A percentile compares a stretch with the other conserved stretches of the same genome.
Conservation (phyloP, 78 protist species). For the Dictyostelium discoideum region DNA sequence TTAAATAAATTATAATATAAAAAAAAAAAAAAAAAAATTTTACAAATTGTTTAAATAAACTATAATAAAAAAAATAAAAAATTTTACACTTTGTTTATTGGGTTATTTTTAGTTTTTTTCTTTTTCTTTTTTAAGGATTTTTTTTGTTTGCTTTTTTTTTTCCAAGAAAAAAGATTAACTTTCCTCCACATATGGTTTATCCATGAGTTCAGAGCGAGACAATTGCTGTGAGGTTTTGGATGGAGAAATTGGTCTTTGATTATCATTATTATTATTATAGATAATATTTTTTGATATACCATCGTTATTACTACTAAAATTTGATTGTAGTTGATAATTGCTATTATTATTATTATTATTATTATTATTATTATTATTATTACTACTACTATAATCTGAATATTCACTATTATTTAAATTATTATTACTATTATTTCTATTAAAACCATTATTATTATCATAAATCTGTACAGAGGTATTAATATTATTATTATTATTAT, state of each 20-base stretch:
- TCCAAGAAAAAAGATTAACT: not conserved
- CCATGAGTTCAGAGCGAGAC: conserved; percentile 12
- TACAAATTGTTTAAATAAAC: too few relatives aligned
- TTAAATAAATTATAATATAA: too few relatives aligned
- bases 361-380: conserved; percentile 24
- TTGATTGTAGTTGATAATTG: conserved; percentile 24
- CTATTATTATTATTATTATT: not conserved
- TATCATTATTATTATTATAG: not conserved
- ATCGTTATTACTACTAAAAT: conserved; percentile 1
- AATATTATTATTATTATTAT: not conserved
- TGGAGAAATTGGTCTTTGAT: not conserved
- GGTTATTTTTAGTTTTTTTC: not conserved
- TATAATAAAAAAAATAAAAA: not conserved
- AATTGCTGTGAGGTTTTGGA: conserved; percentile 11
- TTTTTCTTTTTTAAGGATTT: not conserved
- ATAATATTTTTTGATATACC: not conserved
- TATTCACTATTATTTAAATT: conserved; percentile 12
- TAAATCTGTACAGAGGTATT: conserved; percentile 4
- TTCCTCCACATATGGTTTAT: not conserved
- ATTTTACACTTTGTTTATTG: not conserved
- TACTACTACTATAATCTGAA: conserved; percentile 2
- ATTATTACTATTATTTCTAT: conserved; percentile 16
- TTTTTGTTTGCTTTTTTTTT: not conserved
- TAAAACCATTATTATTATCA: conserved; percentile 2
- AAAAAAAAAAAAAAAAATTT: too few relatives aligned